Evolutionary conservation across 352 stramenopile genomes (phyloP).

Genomic region (Globisporangium paroecandrum): DNA sequence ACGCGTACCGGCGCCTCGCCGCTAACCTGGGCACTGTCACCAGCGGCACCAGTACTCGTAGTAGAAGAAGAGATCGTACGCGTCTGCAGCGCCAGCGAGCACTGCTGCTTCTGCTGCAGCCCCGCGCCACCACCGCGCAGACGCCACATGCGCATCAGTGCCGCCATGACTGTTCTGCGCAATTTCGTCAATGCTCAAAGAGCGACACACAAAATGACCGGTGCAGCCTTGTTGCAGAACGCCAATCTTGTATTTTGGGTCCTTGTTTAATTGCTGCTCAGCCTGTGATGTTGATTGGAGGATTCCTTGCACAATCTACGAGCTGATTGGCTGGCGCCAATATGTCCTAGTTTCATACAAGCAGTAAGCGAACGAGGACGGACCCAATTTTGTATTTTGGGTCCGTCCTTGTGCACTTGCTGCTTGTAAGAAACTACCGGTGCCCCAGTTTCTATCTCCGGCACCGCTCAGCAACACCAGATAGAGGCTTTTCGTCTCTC

Average conservation of each 20-base stretch:
- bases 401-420: neutral
- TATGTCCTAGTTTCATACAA: too few species aligned
- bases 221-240: neutral
- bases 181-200: neutral
- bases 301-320: too few species aligned
- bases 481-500: too few species aligned
- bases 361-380: neutral
- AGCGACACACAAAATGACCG: neutral
- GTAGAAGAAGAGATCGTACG: neutral
- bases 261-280: too few species aligned
- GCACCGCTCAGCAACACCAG: too few species aligned
- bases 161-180: neutral
- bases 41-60: neutral
- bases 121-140: neutral
- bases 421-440: neutral
- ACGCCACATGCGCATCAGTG: slow-evolving; percentile 9
- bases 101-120: neutral
- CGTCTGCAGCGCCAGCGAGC: slow-evolving; percentile 1
- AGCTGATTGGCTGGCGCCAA: too few species aligned
- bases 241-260: too few species aligned
- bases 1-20: slow-evolving; percentile 43
- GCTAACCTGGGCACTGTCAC: slow-evolving; percentile 1
- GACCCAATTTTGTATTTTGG: neutral
- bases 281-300: too few species aligned
- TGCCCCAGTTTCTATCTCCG: too few species aligned